These are phyloP conservation scores for Fusarium illudens DNA, from an alignment of 2,329 filamentous ascomycete species.

Conservation along the genomic window DNA sequence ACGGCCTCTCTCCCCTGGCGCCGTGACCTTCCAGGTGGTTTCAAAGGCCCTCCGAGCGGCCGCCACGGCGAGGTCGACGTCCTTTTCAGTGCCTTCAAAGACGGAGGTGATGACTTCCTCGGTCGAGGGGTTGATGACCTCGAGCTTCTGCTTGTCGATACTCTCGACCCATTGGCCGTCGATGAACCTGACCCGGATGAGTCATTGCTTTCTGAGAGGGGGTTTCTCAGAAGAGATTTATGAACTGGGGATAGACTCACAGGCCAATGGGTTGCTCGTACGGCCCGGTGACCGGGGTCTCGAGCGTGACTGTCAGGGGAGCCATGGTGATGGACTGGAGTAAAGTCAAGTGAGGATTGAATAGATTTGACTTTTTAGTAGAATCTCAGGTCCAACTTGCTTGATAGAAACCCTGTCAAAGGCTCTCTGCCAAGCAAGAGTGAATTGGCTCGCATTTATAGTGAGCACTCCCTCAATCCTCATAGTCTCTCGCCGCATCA, in stretches of 20 bases:
- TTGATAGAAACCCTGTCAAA: neutral
- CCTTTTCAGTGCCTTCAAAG: conserved; percentile 87
- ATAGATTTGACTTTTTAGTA: neutral
- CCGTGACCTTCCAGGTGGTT: conserved; percentile 71
- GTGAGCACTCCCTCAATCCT: neutral
- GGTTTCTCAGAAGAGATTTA: neutral
- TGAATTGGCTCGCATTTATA: neutral
- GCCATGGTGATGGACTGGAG: neutral
- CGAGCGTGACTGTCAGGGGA: neutral
- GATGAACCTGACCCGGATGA: conserved; percentile 66
- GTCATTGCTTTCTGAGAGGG: neutral
- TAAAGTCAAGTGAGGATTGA: neutral
- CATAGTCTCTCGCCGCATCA: neutral
- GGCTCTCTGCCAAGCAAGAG: neutral
- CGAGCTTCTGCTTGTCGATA: conserved; percentile 88
- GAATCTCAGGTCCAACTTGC: neutral
- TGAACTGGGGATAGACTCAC: neutral
- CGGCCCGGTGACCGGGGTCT: neutral
- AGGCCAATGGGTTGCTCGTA: neutral
- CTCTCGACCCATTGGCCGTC: conserved; percentile 87
- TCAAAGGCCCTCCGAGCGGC: conserved; percentile 89
- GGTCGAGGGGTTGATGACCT: conserved; percentile 87
- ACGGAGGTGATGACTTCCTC: conserved; percentile 88
- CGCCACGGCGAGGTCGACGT: conserved; percentile 80
- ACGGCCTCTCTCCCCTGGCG: conserved; percentile 75